These are phyloP conservation scores for Vaccinium corymbosum DNA, from an alignment of 148 eudicot species.

Conservation along the genomic window DNA sequence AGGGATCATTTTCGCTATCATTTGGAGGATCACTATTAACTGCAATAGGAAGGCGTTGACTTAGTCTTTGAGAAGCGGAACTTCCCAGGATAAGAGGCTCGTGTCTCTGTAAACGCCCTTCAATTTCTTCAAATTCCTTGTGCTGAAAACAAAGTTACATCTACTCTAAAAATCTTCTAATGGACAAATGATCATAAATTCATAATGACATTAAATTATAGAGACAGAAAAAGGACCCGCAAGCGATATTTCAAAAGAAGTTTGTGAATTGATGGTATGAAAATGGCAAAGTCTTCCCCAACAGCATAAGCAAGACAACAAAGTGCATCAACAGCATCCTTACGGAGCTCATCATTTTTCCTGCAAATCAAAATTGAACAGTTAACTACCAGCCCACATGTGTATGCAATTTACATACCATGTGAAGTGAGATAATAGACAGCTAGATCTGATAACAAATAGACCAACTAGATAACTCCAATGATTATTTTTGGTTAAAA, in stretches of 20 bases:
- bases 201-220: background rate
- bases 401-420: background rate
- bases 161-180: constrained; percentile 3
- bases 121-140: constrained; percentile 92
- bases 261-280: constrained; percentile 90
- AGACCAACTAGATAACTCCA: background rate
- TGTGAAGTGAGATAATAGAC: background rate
- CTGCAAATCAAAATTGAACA: constrained; percentile 35
- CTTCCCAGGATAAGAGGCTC: constrained; percentile 69
- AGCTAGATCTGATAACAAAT: background rate
- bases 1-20: constrained; percentile 72
- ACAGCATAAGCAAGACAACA: constrained; percentile 92
- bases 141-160: constrained; percentile 45
- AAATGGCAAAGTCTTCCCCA: constrained; percentile 92
- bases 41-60: constrained; percentile 70
- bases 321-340: constrained; percentile 93
- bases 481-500: background rate
- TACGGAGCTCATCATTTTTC: constrained; percentile 84
- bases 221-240: constrained; percentile 44
- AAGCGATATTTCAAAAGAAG: constrained; percentile 81
- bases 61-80: constrained; percentile 67
- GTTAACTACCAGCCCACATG: background rate
- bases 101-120: constrained; percentile 65
- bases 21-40: constrained; percentile 84
- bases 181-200: background rate